These are phyloP conservation scores for Salix brachista DNA, from an alignment of 345 rosid species.

Conservation along the genomic window DNA sequence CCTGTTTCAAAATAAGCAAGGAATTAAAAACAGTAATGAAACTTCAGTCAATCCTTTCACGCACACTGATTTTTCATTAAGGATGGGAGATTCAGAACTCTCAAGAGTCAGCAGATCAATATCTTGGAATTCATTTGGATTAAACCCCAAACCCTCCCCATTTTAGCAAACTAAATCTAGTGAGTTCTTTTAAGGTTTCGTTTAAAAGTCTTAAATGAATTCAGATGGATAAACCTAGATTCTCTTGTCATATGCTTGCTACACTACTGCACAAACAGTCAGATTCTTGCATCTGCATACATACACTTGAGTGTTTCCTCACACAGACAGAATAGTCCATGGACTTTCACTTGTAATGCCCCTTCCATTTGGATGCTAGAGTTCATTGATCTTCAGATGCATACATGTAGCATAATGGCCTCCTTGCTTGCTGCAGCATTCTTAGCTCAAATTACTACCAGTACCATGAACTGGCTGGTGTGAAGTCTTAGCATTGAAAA, in stretches of 20 bases:
- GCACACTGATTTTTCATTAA: neutral
- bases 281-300: neutral
- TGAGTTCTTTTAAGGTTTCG: neutral
- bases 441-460: neutral
- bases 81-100: neutral
- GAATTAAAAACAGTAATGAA: neutral
- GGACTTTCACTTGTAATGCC: neutral
- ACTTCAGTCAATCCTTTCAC: neutral
- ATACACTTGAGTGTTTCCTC: neutral
- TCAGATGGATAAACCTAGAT: neutral
- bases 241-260: neutral
- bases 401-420: neutral
- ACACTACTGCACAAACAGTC: neutral
- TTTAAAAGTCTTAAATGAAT: neutral
- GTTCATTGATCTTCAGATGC: neutral
- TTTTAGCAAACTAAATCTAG: neutral
- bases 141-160: neutral
- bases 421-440: neutral
- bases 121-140: neutral
- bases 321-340: neutral
- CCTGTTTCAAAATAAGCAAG: conserved; percentile 42
- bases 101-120: neutral
- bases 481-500: neutral
- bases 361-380: neutral
- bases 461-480: neutral